These are phyloP conservation scores for Tripidium arundinaceum DNA, from an alignment of 202 grass and related monocot genomes.

Conservation along the genomic window DNA sequence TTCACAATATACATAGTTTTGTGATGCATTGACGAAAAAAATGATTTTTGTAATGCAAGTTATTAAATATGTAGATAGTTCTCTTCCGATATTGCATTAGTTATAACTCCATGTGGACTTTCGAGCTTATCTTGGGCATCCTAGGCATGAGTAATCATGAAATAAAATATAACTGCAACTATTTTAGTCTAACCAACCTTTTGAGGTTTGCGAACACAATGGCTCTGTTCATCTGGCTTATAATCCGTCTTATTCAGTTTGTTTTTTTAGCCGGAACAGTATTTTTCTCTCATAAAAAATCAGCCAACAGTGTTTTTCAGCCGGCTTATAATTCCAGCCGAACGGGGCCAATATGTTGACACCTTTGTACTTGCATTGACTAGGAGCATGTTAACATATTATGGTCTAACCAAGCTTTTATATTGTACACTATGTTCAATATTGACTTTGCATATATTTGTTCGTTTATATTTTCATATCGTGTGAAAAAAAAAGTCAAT, in stretches of 20 bases:
- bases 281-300: no score
- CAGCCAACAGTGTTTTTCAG: no score
- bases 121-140: not conserved
- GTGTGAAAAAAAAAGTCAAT: not conserved
- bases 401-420: not conserved
- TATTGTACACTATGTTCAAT: not conserved
- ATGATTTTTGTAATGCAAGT: not conserved
- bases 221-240: no score
- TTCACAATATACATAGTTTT: no score
- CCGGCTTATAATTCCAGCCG: no score
- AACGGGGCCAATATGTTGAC: not conserved
- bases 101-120: not conserved
- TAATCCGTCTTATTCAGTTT: no score
- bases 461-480: not conserved
- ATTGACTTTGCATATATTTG: not conserved
- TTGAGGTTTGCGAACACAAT: not conserved
- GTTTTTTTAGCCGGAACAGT: no score
- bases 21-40: not conserved
- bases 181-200: not conserved
- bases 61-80: not conserved
- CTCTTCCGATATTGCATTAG: no score
- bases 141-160: not conserved
- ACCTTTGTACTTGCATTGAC: not conserved
- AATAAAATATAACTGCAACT: not conserved
- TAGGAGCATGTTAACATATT: not conserved